Base-by-base conservation (phyloP, 768 basidiomycete genomes). In the Termitomyces sp. region DNA sequence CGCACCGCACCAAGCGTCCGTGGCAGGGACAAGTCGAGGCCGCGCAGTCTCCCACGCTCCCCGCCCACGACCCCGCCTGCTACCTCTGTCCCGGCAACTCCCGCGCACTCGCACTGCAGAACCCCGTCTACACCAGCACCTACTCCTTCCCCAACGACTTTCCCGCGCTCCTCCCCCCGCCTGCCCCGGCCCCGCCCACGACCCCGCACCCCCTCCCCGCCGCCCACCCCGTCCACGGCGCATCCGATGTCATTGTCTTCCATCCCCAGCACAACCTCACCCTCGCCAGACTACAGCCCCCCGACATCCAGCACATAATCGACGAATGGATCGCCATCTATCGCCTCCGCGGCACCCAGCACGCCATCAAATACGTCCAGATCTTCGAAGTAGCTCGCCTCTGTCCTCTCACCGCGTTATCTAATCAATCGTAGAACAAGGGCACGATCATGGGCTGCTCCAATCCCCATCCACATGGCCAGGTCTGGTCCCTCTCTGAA, bases 401-500 rank as follows among this genome's bases (percentile, higher is more conserved):
- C 4, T 18, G 7, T 0, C 41, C n/a, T 8, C n/a, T 9, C 9
- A 7, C 9, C 6, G 8, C n/a, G 1, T 23, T 38, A 33, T 41
- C n/a, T 58, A 13, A 64, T 10, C 55, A 36, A 36, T n/a, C 63
- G 44, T 64, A 93, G 88, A 95, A 94, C 72, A 95, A 95, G 74
- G 95, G 95, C 2, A 74, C 87, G 3, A 94, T 93, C 78, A 95
- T 95, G 95, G 95, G 95, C 12, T 95, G 93, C 68, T 93, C 90
- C 7, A 96, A 95, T 68, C 92, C 93, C 28, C 95, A 96, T 70
- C 93, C 95, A 0, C 95, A 96, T 70, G 92, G 93, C 23, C 95
- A 97, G 71, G 84, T 87, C 16, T 93, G 93, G 91, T 89, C 91
- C 3, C 72, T 88, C 4, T 90, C 88, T 3, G 77, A 77, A 16